Evolutionary conservation across 2,329 filamentous ascomycete species (phyloP).

Genomic region (Trichothecium roseum): DNA sequence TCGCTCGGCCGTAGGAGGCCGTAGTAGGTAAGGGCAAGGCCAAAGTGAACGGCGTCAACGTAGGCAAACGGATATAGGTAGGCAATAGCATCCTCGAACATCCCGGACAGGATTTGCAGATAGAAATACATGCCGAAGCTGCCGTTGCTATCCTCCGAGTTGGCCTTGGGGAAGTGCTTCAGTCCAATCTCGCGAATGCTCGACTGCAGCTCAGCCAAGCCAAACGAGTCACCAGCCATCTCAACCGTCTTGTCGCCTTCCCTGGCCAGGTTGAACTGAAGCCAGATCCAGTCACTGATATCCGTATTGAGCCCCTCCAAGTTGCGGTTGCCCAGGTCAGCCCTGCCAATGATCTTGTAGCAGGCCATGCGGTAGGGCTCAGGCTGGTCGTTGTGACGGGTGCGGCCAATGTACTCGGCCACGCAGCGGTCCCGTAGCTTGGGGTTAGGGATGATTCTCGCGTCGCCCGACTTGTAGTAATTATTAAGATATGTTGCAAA

Average conservation of each 20-base stretch:
- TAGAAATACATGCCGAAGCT: constrained; percentile 89
- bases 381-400: constrained; percentile 74
- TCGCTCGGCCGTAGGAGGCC: constrained; percentile 81
- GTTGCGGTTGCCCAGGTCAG: constrained; percentile 54
- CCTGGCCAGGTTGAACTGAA: constrained; percentile 59
- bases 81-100: constrained; percentile 88
- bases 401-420: constrained; percentile 78
- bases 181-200: constrained; percentile 83
- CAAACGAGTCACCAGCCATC: constrained; percentile 56
- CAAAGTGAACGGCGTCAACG: constrained; percentile 89
- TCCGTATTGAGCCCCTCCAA: constrained; percentile 53
- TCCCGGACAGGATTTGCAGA: constrained; percentile 77
- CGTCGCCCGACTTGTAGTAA: constrained; percentile 68
- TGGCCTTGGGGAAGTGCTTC: constrained; percentile 78
- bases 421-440: constrained; percentile 81
- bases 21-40: constrained; percentile 80
- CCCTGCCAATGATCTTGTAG: constrained; percentile 91
- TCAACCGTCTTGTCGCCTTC: constrained; percentile 54
- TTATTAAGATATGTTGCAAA: constrained; percentile 81
- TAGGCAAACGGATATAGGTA: constrained; percentile 90
- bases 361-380: constrained; percentile 96
- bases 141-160: constrained; percentile 64
- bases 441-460: constrained; percentile 54
- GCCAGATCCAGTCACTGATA: constrained; percentile 63
- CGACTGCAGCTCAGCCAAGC: constrained; percentile 58